Conservation (phyloP, 2,329 filamentous ascomycete species). For the Chrysoporthe austroafricana region DNA sequence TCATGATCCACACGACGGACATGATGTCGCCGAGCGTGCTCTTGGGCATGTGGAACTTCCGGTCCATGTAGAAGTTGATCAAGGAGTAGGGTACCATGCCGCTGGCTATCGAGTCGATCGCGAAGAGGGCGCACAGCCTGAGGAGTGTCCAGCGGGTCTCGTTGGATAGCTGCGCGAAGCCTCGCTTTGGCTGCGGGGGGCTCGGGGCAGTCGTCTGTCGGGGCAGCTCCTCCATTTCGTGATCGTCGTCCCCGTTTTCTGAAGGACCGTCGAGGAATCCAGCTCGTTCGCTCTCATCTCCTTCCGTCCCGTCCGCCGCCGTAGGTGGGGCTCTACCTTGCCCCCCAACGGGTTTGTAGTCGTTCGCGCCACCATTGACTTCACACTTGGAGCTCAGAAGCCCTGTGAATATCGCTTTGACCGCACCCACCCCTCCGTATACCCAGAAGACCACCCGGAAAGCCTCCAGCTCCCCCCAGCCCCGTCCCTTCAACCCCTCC, state of each 20-base stretch:
- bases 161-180: slow-evolving; percentile 10
- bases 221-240: background rate
- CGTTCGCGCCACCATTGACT: slow-evolving; percentile 33
- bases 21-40: slow-evolving; percentile 58
- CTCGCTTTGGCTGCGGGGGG: slow-evolving; percentile 20
- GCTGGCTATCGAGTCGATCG: slow-evolving; percentile 70
- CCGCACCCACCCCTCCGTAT: slow-evolving; percentile 59
- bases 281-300: slow-evolving; percentile 30
- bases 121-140: slow-evolving; percentile 69
- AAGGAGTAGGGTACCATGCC: slow-evolving; percentile 62
- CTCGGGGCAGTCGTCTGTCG: background rate
- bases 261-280: slow-evolving; percentile 3
- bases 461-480: slow-evolving; percentile 50
- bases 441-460: slow-evolving; percentile 61
- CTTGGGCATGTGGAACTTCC: slow-evolving; percentile 44
- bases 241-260: background rate
- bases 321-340: slow-evolving; percentile 2
- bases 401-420: slow-evolving; percentile 60
- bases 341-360: slow-evolving; percentile 46
- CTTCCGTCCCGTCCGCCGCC: slow-evolving; percentile 37
- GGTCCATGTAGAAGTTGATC: slow-evolving; percentile 28
- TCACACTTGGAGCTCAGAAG: slow-evolving; percentile 43
- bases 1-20: slow-evolving; percentile 56
- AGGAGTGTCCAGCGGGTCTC: slow-evolving; percentile 41
- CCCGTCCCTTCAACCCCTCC: slow-evolving; percentile 48